Evolutionary conservation across 495 filamentous ascomycete species (phyloP), one percentile per base, ranked within the genome.

Genomic region (Penicillium manginii): DNA sequence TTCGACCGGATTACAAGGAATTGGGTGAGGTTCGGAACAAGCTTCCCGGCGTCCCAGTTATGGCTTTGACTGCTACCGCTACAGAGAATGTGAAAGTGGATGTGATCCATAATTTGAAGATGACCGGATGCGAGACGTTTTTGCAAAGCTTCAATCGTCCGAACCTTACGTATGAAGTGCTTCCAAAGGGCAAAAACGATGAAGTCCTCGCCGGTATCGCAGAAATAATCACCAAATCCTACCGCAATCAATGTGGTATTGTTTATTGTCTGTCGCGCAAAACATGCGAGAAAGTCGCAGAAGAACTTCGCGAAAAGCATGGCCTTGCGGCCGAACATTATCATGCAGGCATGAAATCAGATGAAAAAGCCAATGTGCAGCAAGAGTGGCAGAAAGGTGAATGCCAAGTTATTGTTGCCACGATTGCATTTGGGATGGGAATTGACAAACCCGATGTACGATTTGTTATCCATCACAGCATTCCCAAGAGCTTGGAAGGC

Each of bases 381-480:
- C 82, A 81, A 54, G 64, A 85, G 4, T 99, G 94, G 94, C 96
- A 98, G 68, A 68, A 71, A 21, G 90, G 92, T 2, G 74, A 76
- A 58, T 82, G 84, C 59, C 87, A 96, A 58, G 91, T 99, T 33
- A 93, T 99, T 22, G 94, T 99, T 26, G 96, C 94, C n/a, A 99
- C 94, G 0, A 97, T 98, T 71, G 94, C 94, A 26, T 98, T 98
- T 69, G 94, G 94, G 10, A 98, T 98, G 94, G 94, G 94, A 15
- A 98, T 98, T 54, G 94, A 98, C 74, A 98, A 98, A 71, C 82
- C 92, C 0, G 88, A 98, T 70, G 93, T 98, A 37, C 89, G 94
- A 12, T 97, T 93, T 62, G 92, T 98, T 40, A 92, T 98, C 31
- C 94, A 98, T 71, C 86, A 96, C 63, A 88, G 83, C 17, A 81